phyloP scores from a whole-genome alignment of 441 rosid species.

The Pelargonium australe region DNA sequence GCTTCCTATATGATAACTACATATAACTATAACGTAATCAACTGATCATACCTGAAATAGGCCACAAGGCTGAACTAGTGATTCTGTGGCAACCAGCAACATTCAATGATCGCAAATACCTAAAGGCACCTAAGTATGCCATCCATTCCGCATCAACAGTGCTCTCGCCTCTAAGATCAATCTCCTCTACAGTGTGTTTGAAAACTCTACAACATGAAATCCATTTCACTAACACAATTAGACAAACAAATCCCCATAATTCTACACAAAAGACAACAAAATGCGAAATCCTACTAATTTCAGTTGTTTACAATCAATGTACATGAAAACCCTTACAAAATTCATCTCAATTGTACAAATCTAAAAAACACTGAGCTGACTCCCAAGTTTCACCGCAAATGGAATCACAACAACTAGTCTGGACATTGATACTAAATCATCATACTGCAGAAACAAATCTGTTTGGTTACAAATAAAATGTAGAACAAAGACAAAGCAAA shows the following conservation, averaged over 20 bases:
- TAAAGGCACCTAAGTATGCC: constrained; percentile 78
- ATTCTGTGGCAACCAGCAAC: constrained; percentile 65
- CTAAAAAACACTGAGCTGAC: background rate
- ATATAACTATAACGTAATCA: background rate
- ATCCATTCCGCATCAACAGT: constrained; percentile 86
- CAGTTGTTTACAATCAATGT: background rate
- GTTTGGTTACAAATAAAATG: background rate
- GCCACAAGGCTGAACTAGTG: constrained; percentile 66
- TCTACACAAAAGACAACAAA: background rate
- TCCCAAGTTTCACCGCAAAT: background rate
- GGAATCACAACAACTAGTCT: background rate
- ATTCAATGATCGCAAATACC: constrained; percentile 42
- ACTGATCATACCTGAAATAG: constrained; percentile 57
- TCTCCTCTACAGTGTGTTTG: constrained; percentile 62
- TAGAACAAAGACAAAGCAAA: background rate
- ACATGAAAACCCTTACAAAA: background rate
- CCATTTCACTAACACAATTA: constrained; percentile 3
- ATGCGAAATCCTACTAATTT: background rate
- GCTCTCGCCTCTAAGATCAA: constrained; percentile 63
- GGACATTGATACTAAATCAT: background rate
- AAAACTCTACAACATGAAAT: constrained; percentile 46
- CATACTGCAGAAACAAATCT: background rate
- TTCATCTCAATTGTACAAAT: background rate
- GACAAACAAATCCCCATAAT: background rate
- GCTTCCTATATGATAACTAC: background rate